Base-by-base conservation (phyloP, 2,329 filamentous ascomycete species). In the Calonectria ilicicola region DNA sequence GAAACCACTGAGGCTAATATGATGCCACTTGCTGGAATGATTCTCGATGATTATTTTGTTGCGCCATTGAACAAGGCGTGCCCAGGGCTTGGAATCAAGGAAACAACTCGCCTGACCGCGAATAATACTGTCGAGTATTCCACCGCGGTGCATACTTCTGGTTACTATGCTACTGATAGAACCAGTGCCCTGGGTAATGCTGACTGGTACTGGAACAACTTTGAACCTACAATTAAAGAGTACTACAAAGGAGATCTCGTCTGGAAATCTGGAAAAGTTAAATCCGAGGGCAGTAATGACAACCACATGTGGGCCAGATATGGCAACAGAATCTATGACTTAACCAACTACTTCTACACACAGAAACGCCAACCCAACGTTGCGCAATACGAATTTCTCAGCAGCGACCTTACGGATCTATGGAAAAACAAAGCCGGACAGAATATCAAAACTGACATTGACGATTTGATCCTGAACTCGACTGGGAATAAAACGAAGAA, bases 301-400 rank as follows among this genome's bases (percentile, higher is more conserved):
- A 88, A 91, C 67, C 93, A 94, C 77, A 89, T 91, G 80, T 98
- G 96, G 95, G 93, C 94, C 76, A 93, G 94, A 69, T 91, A 98
- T 73, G 87, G 95, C 32, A 87, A 92, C 67, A 90, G 89, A 64
- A 88, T 98, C 21, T 98, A 97, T 81, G 97, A 99, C 81, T 84
- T 99, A 67, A 98, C 95, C 0, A 91, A 98, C 82, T 99, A 99
- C 85, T 96, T 96, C 84, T 88, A 95, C 81, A 98, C 95, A 0
- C 84, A 92, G 49, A 85, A 93, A 10, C 76, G 87, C 23, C 86
- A 89, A 79, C 88, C 92, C 76, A 86, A 92, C 68, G 78, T 87
- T 7, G 80, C 84, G 0, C 80, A 82, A 0, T 97, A 94, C 85
- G 83, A 89, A 19, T 98, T 97, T 84, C 87, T 99, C 42, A 92